Evolutionary conservation across 2,329 filamentous ascomycete genomes (phyloP), one percentile per base, ranked within the genome.

Genomic region (Botrytis paeoniae): DNA sequence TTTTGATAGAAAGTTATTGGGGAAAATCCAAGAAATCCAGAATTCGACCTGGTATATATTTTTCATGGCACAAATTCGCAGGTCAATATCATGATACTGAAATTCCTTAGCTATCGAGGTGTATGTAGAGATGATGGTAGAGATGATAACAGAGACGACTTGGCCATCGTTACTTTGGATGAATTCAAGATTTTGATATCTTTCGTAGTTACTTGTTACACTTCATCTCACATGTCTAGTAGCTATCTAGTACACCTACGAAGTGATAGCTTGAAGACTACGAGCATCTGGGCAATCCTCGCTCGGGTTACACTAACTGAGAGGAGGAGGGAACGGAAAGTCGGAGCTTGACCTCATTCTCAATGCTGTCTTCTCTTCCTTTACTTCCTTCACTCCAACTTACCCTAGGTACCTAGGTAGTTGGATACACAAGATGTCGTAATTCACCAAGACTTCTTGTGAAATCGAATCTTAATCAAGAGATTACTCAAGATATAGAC

Each of bases 301-400:
- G 57, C 57, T 60, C 57, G 20, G 12, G 60, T 62, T n/a, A 61
- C 59, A 61, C 35, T 61, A 39, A 61, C 59, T 62, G 25, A 39
- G 16, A 62, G 60, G 59, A 37, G 32, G 37, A 41, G 35, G 14
- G 25, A 62, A 41, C 60, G 37, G 60, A 62, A n/a, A 5, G 25
- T 62, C 60, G 60, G 37, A 41, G 60, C 37, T 63, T 63, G 25
- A 25, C 10, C 48, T 54, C 10, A 0, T n/a, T 63, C 18, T 18
- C 61, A 43, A 22, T 43, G n/a, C 25, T 62, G 4, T 37, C 12
- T 37, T 61, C 51, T 29, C 51, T 57, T 32, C 4, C 51, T 57
- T 18, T 14, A 16, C 51, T 29, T 57, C 51, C 16, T 25, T 25
- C 59, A 39, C 22, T 39, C 22, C 32, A 25, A 61, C 0, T 8